Evolutionary conservation across 2,329 filamentous ascomycete genomes (phyloP).

Genomic region (Arthroderma sp.): DNA sequence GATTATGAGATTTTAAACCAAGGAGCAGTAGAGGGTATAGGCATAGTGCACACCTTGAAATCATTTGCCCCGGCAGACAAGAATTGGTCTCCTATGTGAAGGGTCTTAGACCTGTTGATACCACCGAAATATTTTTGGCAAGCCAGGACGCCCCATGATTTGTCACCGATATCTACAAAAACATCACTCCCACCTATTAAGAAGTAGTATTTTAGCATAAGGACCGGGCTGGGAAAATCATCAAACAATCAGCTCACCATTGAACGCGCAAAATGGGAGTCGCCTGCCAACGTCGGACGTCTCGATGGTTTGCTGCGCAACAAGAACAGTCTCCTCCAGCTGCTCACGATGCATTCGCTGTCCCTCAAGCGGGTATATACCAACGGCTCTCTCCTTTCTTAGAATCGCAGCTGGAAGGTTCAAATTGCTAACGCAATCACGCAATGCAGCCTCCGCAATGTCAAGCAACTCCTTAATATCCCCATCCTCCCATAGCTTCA

Average conservation of each 20-base stretch:
- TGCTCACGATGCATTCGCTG: slow-evolving; percentile 70
- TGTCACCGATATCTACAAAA: slow-evolving; percentile 97
- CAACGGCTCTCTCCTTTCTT: slow-evolving; percentile 78
- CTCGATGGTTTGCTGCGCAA: slow-evolving; percentile 86
- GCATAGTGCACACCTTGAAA: slow-evolving; percentile 55
- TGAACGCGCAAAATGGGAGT: slow-evolving; percentile 93
- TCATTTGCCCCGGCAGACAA: slow-evolving; percentile 90
- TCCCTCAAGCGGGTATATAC: slow-evolving; percentile 55
- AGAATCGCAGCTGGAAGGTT: slow-evolving; percentile 67
- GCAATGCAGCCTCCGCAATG: slow-evolving; percentile 71
- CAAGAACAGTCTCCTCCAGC: slow-evolving; percentile 88
- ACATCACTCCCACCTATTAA: slow-evolving; percentile 69
- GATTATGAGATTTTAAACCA: neutral
- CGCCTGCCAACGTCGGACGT: slow-evolving; percentile 55
- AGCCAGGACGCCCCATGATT: slow-evolving; percentile 85
- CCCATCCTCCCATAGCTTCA: slow-evolving; percentile 40
- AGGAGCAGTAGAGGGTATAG: neutral
- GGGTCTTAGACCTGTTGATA: slow-evolving; percentile 62
- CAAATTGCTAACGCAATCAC: slow-evolving; percentile 68
- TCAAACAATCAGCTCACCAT: slow-evolving; percentile 41
- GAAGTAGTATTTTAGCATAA: neutral
- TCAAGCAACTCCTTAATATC: slow-evolving; percentile 76
- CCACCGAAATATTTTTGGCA: slow-evolving; percentile 83
- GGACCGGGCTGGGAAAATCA: neutral
- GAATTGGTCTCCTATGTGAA: slow-evolving; percentile 95